Base-by-base conservation (phyloP, 805 yeast species). In the Candida namnaoensis region DNA sequence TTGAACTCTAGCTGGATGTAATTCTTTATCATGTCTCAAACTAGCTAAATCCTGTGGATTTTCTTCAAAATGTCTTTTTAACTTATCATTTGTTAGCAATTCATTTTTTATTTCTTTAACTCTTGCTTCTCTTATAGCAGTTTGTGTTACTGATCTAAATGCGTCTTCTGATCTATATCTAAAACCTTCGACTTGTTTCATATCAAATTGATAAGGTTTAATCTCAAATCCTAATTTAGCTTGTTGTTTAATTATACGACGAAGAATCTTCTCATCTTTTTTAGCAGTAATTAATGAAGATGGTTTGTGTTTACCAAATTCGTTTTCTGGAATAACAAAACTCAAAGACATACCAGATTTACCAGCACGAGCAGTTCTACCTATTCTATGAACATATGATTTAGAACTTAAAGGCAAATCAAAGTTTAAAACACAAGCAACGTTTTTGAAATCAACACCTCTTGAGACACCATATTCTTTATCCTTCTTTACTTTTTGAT, bases 341-440 rank as follows among this genome's bases (percentile, higher is more conserved):
- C 97, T 88, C 42, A 93, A 71, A 0, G 98, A 85, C 76, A 88
- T 90, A 44, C 99, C 99, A 2, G 93, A 73, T 58, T 87, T 88
- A 41, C 96, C 96, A 7, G 96, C 98, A 65, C 99, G 80, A 5
- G 99, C 99, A 5, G 99, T 93, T 68, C 99, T 80, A 40, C 99
- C 99, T 33, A 93, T 77, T 58, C 99, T 76, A 62, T 93, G 99
- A 28, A 88, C 81, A 58, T 93, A 93, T 3, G 95, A 78, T 57
- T 82, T 84, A 5, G 97, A 81, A 9, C 95, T 80, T 4, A 86
- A 75, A 35, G 99, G 99, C 52, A 93, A 68, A 59, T 93, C 99
- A 60, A 93, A 93, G 64, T 93, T 93, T 49, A 93, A 68, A 7
- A 93, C 99, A 66, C 98, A 93, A 8, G 97, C 93, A 45, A 93